phyloP scores from a whole-genome alignment of 352 stramenopile genomes.

The Globisporangium cederbergense region DNA sequence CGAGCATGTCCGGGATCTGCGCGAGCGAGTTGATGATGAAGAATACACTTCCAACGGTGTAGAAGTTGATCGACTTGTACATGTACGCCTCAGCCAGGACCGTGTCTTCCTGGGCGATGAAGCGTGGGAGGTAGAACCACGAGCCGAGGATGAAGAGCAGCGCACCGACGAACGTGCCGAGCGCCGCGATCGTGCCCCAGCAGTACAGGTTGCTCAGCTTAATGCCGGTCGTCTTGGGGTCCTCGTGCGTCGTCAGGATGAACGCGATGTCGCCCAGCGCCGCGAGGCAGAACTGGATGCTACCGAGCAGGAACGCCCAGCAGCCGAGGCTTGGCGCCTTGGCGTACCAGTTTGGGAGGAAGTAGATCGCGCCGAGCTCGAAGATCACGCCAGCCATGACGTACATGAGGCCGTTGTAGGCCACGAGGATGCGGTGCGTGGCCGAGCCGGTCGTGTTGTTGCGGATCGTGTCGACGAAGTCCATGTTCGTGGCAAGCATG shows the following conservation, averaged over 20 bases:
- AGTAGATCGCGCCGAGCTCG: slow-evolving; percentile 75
- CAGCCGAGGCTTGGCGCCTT: slow-evolving; percentile 64
- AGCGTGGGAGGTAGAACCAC: slow-evolving; percentile 79
- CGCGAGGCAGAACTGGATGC: slow-evolving; percentile 56
- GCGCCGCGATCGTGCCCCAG: slow-evolving; percentile 44
- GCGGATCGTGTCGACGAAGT: slow-evolving; percentile 68
- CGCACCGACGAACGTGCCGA: slow-evolving; percentile 62
- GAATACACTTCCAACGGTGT: slow-evolving; percentile 68
- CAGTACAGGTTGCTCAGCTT: slow-evolving; percentile 50
- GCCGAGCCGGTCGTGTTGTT: slow-evolving; percentile 52
- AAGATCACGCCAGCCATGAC: slow-evolving; percentile 71
- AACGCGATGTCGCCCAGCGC: slow-evolving; percentile 65
- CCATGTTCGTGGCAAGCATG: slow-evolving; percentile 58
- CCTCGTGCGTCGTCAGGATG: slow-evolving; percentile 55
- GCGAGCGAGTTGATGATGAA: slow-evolving; percentile 71
- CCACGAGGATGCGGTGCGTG: slow-evolving; percentile 47
- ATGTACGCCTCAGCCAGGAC: slow-evolving; percentile 52
- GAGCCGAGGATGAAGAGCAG: slow-evolving; percentile 76
- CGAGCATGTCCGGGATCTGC: slow-evolving; percentile 50
- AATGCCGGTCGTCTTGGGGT: slow-evolving; percentile 41
- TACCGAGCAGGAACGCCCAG: slow-evolving; percentile 73
- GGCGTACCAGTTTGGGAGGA: slow-evolving; percentile 69
- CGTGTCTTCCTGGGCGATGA: slow-evolving; percentile 57
- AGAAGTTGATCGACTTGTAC: slow-evolving; percentile 74
- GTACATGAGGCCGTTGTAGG: slow-evolving; percentile 60